Evolutionary conservation across 805 yeast species (phyloP), one percentile per base, ranked within the genome.

Genomic region (Kluyveromyces wickerhamii): DNA sequence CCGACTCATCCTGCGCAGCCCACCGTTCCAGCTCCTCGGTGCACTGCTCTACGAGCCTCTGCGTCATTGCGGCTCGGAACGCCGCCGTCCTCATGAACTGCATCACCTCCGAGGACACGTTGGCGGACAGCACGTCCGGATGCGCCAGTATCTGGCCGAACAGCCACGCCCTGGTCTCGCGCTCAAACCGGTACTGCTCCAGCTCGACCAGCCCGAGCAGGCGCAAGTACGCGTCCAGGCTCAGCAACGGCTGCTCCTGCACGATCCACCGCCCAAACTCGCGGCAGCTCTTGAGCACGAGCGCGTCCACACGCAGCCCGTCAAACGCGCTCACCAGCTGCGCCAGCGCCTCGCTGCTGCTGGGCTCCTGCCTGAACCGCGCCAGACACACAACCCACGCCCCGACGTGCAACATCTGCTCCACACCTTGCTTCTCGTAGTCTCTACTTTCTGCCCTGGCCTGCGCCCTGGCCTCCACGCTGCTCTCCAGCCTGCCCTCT

Each of bases 241-340:
- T 12, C 17, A 30, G 16, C 8, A 8, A 8, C n/a, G 33, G 33
- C 18, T 19, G n/a, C 15, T 30, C 26, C 7, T 10, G 12, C 11
- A 30, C 6, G 8, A 30, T 4, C 33, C 33, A 30, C 11, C 21
- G 26, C 17, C 26, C 33, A 5, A 30, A 10, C 13, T 21, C 22
- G 5, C 12, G 12, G 13, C 33, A 30, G 19, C 21, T 15, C 9
- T n/a, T 14, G 8, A 30, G 9, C 9, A 30, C 33, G 9, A 5
- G 16, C 15, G 12, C 19, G 13, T 17, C 21, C 2, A 30, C 15
- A 12, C 21, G 31, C 16, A 38, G 18, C 14, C 32, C 24, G 2
- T 23, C n/a, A n/a, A 39, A 21, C n/a, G 31, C 5, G 7, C 23
- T 22, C 16, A 16, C 14, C 7, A 29, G 16, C 23, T 43, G 29